Evolutionary conservation across 306 rosid species (phyloP), one percentile per base, ranked within the genome.

Genomic region (Vachellia collinsii): DNA sequence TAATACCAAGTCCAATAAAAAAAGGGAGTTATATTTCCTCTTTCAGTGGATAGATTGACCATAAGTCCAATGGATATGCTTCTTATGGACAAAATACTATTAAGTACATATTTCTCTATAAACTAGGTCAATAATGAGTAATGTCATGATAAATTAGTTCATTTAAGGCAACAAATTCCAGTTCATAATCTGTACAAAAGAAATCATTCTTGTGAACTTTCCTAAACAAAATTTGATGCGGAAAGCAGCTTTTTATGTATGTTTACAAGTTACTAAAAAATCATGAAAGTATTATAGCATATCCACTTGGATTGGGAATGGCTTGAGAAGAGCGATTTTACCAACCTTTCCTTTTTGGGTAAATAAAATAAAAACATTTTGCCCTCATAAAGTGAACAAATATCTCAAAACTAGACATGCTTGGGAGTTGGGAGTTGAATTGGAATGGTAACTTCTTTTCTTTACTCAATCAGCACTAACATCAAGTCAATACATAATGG

Each of bases 1-100:
- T 22, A 46, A 77, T 61, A 61, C 65, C 78, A 50, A 41, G 74
- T 34, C 43, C 67, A 70, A 74, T 13, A 72, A n/a, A 37, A n/a
- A 37, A 17, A 51, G 43, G 53, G 48, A 16, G 51, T 47, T 23
- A 74, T 46, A 78, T 83, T 47, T 11, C 44, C 54, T 29, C 44
- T 56, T 56, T 54, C 14, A 37, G 65, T 59, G 51, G 54, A 47
- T 34, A 56, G 14, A 59, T 70, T 37, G 16, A 8, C 66, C 38
- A 47, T 66, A 39, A 36, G n/a, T 39, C 44, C 46, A 54, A 56
- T 7, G 38, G 25, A 67, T 69, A 47, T 75, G 50, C 63, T 13
- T 54, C 61, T 56, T 11, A 53, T 9, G 36, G 39, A 79, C 64
- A 74, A 19, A 20, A 23, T 41, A 58, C 37, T 74, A 25, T 36